Evolutionary conservation across 768 basidiomycete genomes (phyloP).

Genomic region (Russula sp.): DNA sequence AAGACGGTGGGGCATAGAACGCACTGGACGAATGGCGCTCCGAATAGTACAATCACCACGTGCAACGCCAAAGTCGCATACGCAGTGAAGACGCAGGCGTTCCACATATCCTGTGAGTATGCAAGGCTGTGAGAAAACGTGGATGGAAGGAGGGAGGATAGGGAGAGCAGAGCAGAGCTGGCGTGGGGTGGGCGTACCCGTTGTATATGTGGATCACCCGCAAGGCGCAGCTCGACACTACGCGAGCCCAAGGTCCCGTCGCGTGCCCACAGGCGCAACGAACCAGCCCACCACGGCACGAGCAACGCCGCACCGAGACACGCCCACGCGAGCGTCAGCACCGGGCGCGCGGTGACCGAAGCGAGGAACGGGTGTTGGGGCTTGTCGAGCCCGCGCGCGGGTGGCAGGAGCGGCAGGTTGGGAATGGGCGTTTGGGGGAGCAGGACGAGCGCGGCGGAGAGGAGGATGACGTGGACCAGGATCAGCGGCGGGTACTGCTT

Average conservation of each 20-base stretch:
- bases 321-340: constrained; percentile 49
- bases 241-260: constrained; percentile 38
- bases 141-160: background rate
- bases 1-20: constrained; percentile 14
- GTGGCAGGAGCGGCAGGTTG: constrained; percentile 11
- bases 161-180: background rate
- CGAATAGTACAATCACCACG: constrained; percentile 53
- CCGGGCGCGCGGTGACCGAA: constrained; percentile 54
- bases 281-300: constrained; percentile 67
- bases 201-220: constrained; percentile 34
- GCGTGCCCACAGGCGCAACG: constrained; percentile 52
- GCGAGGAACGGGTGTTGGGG: constrained; percentile 69
- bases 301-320: constrained; percentile 46
- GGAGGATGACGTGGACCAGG: constrained; percentile 10
- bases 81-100: constrained; percentile 49
- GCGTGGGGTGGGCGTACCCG: constrained; percentile 25
- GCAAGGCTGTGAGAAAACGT: background rate
- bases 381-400: constrained; percentile 34
- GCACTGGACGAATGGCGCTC: constrained; percentile 62
- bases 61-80: constrained; percentile 42
- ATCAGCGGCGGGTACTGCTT: constrained; percentile 12
- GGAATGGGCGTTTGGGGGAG: constrained; percentile 9
- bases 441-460: constrained; percentile 9
- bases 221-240: constrained; percentile 35
- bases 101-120: constrained; percentile 38